These are phyloP conservation scores for Piper betle DNA, from an alignment of 164 flowering plant species.

Conservation along the genomic window DNA sequence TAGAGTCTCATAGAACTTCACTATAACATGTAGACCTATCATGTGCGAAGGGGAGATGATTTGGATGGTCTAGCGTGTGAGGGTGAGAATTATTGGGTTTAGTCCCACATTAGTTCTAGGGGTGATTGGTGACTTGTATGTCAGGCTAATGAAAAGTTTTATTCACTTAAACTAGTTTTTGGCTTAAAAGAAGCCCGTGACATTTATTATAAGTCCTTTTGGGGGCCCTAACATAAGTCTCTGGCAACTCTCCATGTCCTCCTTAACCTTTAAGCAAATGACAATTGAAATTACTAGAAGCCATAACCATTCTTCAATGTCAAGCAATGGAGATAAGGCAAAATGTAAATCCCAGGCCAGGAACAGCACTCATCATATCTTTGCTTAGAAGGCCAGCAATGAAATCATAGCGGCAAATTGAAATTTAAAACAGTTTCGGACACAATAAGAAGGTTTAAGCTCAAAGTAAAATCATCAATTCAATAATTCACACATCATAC, in stretches of 20 bases:
- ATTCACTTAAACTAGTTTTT: no score
- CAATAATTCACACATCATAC: no score
- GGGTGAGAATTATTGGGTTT: no score
- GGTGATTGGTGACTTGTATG: no score
- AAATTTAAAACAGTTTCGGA: background rate
- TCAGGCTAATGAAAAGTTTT: no score
- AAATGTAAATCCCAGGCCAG: background rate
- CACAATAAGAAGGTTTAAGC: background rate
- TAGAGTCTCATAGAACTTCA: no score
- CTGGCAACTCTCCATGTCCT: slow-evolving; percentile 67
- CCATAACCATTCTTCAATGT: background rate
- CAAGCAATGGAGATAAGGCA: background rate
- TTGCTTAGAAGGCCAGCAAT: background rate
- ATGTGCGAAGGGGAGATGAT: no score
- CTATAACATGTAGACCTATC: no score
- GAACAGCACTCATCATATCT: background rate
- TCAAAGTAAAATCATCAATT: background rate
- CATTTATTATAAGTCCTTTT: no score
- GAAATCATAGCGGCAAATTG: background rate
- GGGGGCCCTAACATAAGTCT: slow-evolving; percentile 27
- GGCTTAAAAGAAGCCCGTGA: no score
- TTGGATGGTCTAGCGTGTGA: no score
- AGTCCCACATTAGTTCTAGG: no score
- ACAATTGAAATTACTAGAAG: background rate
- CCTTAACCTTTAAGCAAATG: slow-evolving; percentile 39